Evolutionary conservation across 768 basidiomycete genomes (phyloP).

Genomic region (Trametes meyenii): DNA sequence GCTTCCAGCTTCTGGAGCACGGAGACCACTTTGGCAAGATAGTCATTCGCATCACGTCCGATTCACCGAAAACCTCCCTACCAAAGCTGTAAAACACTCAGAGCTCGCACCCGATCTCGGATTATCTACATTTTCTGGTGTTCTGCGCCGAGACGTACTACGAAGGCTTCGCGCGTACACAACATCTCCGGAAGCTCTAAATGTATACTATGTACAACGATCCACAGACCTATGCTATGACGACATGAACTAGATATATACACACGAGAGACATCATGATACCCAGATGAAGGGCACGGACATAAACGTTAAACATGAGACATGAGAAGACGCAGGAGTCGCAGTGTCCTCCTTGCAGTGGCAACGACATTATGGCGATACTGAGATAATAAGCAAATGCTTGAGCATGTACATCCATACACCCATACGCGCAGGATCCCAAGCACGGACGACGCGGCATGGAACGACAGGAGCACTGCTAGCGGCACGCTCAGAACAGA

Average conservation of each 20-base stretch:
- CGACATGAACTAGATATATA: constrained; percentile 17
- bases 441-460: background rate
- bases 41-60: constrained; percentile 49
- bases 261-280: background rate
- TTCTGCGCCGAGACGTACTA: too few relatives aligned
- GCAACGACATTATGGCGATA: constrained; percentile 11
- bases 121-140: too few relatives aligned
- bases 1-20: constrained; percentile 65
- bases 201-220: constrained; percentile 25
- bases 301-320: background rate
- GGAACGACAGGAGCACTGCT: background rate
- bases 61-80: constrained; percentile 4
- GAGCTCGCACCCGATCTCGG: background rate
- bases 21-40: constrained; percentile 82
- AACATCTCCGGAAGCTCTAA: background rate
- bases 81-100: constrained; percentile 8
- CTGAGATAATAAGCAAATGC: constrained; percentile 6
- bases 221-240: constrained; percentile 17
- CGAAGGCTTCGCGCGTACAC: background rate
- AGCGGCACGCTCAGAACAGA: constrained; percentile 36
- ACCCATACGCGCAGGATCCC: background rate
- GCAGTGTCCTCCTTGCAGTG: background rate
- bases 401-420: background rate
- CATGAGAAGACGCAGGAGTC: background rate
- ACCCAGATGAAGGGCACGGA: background rate